Conservation (phyloP, 495 filamentous ascomycete species). For the Annulohypoxylon moriforme region DNA sequence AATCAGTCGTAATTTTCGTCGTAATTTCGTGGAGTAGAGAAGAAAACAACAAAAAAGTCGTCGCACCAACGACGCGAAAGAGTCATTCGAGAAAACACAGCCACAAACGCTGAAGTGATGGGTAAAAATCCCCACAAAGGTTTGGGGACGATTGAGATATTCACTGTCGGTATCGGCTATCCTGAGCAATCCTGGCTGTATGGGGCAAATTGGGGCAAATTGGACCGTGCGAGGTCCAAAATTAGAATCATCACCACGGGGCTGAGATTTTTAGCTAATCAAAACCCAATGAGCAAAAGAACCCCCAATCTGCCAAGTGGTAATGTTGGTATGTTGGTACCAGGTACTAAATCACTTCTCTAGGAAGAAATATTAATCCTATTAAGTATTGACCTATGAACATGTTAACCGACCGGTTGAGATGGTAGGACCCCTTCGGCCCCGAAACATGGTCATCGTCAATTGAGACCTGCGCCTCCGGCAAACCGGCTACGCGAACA, state of each 20-base stretch:
- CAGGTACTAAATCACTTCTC: not conserved
- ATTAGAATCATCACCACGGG: constrained; percentile 12
- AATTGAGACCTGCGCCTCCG: constrained; percentile 8
- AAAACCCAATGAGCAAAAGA: not conserved
- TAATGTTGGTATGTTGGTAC: not conserved
- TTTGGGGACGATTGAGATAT: constrained; percentile 11
- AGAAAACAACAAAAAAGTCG: not conserved
- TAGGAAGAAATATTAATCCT: not conserved
- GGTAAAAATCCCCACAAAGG: not conserved
- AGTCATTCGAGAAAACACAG: constrained; percentile 18
- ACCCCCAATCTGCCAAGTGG: not conserved
- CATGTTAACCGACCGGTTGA: not conserved
- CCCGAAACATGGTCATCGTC: not conserved
- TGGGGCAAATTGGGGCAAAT: not conserved
- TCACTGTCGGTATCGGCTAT: too few relatives aligned
- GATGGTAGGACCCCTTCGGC: not conserved
- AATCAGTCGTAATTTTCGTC: not conserved
- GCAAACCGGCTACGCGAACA: not conserved
- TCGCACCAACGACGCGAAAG: not conserved
- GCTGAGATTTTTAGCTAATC: not conserved
- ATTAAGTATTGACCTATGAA: too few relatives aligned
- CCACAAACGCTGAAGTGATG: constrained; percentile 3
- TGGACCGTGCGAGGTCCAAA: constrained; percentile 16
- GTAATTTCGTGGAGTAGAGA: not conserved
- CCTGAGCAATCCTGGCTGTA: too few relatives aligned